A percentile compares a stretch with the other conserved stretches of the same genome.
Conservation (phyloP, 2,329 filamentous ascomycete species). For the Chalaropsis thielavioides region DNA sequence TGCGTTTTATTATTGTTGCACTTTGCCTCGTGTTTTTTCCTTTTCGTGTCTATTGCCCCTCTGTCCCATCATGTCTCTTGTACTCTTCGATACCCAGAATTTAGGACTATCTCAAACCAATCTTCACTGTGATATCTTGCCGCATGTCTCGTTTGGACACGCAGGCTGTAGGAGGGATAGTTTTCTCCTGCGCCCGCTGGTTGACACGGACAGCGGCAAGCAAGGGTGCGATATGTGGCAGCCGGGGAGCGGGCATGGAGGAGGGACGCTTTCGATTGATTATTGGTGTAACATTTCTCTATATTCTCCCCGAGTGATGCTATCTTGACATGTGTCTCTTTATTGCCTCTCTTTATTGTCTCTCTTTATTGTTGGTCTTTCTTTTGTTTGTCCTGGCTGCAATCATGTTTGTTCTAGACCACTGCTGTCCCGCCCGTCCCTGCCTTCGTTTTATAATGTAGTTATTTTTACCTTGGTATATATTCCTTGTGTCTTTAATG, state of each 20-base stretch:
- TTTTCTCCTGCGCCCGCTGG: no score
- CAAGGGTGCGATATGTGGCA: no score
- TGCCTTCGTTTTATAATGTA: slow-evolving; percentile 20
- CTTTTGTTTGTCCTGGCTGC: slow-evolving; percentile 15
- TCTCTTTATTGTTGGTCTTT: not conserved
- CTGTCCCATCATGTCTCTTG: not conserved
- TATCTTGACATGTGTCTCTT: not conserved
- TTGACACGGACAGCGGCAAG: no score
- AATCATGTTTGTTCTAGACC: slow-evolving; percentile 16
- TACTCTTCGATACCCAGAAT: slow-evolving; percentile 2
- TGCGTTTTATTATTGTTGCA: not conserved
- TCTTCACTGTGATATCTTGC: not conserved
- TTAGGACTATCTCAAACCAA: slow-evolving; percentile 1
- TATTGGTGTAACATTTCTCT: not conserved
- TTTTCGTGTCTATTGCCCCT: not conserved
- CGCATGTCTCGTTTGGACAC: no score
- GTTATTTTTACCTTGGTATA: slow-evolving; percentile 16
- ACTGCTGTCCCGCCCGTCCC: slow-evolving; percentile 14
- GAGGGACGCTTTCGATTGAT: no score
- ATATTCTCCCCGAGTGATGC: not conserved
- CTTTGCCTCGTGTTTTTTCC: not conserved
- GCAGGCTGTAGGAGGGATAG: no score
- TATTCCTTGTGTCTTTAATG: slow-evolving; percentile 21
- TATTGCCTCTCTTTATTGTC: not conserved
- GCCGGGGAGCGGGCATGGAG: no score